Base-by-base conservation (phyloP, 306 rosid species). In the Glycine soja region DNA sequence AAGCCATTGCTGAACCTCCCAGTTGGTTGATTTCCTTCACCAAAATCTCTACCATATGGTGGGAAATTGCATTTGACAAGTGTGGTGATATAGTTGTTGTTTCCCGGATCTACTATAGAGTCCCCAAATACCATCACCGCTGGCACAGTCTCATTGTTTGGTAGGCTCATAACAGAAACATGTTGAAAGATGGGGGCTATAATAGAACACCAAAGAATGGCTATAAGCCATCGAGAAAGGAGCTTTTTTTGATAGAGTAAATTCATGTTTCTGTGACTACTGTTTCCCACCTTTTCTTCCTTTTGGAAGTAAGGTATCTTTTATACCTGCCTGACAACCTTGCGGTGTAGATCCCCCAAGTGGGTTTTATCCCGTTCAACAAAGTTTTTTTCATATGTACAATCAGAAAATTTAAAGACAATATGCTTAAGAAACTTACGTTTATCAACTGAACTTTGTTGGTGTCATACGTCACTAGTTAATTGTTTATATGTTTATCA, bases 1-100 rank as follows among this genome's bases (percentile, higher is more conserved):
- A 86, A 80, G 1, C 94, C 98, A 74, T 92, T 90, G 87, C 93
- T 84, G 72, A 94, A 94, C 65, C 97, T 85, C 1, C 97, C 98
- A 0, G 97, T 89, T 16, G 95, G 90, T 30, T 7, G 19, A 32
- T 34, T 61, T 70, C 88, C 87, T 15, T 83, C 86, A 0, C 0
- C 13, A 47, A 87, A 90, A 79, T 94, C 94, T 72, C 84, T 79
- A 30, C 98, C 98, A 65, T 94, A 94, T 10, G 98, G 98, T 10
- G 85, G 68, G 82, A 94, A 94, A 66, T 94, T 38, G 45, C 94
- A 87, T 72, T 85, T 92, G 43, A 79, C 2, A 3, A 84, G 1
- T 4, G 97, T 94, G 52, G 4, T 67, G 66, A 94, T 30, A 3
- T 86, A 30, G 78, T 90, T 90, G 76, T 94, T 94, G 83, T 92